Percentiles rank a stretch among this genome's conserved stretches.
Conservation (phyloP, 1,284 basidiomycete species). For the Farysia itapuensis region DNA sequence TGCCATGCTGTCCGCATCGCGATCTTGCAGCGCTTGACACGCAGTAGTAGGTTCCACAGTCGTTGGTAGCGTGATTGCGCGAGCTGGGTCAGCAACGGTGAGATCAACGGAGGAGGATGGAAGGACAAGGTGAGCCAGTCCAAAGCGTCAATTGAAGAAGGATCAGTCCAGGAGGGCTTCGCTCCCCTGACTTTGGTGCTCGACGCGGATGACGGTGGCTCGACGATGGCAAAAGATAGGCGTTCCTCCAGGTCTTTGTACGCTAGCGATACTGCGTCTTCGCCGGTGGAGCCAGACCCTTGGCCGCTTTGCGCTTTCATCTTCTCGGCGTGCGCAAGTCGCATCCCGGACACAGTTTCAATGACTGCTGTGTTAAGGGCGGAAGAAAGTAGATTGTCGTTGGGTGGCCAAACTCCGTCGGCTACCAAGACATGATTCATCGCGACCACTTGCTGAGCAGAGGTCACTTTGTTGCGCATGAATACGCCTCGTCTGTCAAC, state of each 20-base stretch:
- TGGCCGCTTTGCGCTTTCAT: not conserved
- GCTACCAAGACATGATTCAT: constrained; percentile 17
- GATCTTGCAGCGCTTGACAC: constrained; percentile 34
- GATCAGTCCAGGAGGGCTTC: constrained; percentile 30
- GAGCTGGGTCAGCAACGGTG: constrained; percentile 38
- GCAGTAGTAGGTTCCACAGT: constrained; percentile 41
- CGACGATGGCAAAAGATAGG: constrained; percentile 41
- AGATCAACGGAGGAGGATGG: constrained; percentile 43
- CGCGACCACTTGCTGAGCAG: constrained; percentile 8
- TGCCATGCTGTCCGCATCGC: constrained; percentile 23
- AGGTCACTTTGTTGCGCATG: not conserved
- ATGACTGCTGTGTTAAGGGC: constrained; percentile 42
- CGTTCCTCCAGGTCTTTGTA: constrained; percentile 45
- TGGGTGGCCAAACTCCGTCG: constrained; percentile 39
- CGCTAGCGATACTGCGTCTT: constrained; percentile 26
- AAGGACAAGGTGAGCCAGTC: constrained; percentile 49
- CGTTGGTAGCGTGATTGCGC: constrained; percentile 37
- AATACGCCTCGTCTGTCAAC: constrained; percentile 12
- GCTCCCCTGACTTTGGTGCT: constrained; percentile 1
- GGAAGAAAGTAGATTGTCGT: constrained; percentile 26
- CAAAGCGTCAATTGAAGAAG: constrained; percentile 34
- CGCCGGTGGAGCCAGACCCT: not conserved
- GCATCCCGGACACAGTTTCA: constrained; percentile 39
- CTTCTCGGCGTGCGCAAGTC: constrained; percentile 14
- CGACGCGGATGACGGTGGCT: constrained; percentile 8